These are phyloP conservation scores for Solanum stenotomum DNA, from an alignment of 257 asterid genomes.

Conservation along the genomic window DNA sequence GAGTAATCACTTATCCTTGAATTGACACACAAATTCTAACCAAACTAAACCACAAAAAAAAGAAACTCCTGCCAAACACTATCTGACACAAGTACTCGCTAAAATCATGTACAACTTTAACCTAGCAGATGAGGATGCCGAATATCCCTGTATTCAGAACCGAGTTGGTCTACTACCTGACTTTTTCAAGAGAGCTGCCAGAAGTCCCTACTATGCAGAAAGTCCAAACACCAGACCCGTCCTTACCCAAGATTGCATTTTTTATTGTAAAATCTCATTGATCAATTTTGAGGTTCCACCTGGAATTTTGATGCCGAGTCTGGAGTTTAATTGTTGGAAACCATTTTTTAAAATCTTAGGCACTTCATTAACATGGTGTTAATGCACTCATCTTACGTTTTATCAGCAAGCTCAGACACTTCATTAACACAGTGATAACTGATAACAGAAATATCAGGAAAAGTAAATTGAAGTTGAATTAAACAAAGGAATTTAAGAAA, in stretches of 20 bases:
- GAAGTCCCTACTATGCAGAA: not conserved
- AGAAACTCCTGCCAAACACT: not conserved
- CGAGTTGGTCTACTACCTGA: not conserved
- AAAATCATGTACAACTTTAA: not conserved
- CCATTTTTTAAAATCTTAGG: not conserved
- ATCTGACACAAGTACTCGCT: not conserved
- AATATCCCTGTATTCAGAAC: not conserved
- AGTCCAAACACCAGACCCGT: not conserved
- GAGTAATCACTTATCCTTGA: not conserved
- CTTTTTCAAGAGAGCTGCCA: not conserved
- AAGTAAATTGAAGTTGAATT: not conserved
- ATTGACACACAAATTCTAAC: not conserved
- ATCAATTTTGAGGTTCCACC: not conserved
- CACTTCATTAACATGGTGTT: not conserved
- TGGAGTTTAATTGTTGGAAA: not conserved
- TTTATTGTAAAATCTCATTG: not conserved
- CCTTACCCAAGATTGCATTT: not conserved
- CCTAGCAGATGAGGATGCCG: not conserved
- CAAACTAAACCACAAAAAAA: not conserved
- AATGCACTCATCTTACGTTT: not conserved
- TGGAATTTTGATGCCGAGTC: not conserved
- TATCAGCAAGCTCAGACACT: not conserved
- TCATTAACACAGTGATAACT: not conserved
- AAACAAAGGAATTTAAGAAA: not conserved
- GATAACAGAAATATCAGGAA: not conserved